Evolutionary conservation across 2,329 filamentous ascomycete species (phyloP).

Genomic region (Chrysoporthe deuterocubensis): DNA sequence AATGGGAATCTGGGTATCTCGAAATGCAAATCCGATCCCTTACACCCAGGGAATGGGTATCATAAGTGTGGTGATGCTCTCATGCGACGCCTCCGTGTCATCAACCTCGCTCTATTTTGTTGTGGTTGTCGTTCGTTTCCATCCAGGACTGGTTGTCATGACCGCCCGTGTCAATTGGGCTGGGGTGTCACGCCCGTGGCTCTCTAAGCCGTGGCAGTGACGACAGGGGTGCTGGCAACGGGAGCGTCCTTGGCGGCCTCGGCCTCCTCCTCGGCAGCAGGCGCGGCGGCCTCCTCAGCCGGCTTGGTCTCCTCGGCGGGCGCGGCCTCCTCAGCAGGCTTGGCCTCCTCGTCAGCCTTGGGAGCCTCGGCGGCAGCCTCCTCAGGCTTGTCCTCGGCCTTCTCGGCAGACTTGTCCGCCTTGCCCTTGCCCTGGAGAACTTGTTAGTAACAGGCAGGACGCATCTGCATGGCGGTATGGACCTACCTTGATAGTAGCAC

Average conservation of each 20-base stretch:
- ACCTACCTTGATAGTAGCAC: constrained; percentile 55
- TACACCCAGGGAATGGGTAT: constrained; percentile 30
- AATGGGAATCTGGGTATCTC: constrained; percentile 58
- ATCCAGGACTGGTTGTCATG: constrained; percentile 29
- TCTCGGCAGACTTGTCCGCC: constrained; percentile 46
- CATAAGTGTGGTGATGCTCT: constrained; percentile 31
- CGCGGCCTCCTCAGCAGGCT: constrained; percentile 38
- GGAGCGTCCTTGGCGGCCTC: constrained; percentile 40
- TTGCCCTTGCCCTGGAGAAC: constrained; percentile 40
- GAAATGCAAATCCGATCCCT: constrained; percentile 60
- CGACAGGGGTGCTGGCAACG: constrained; percentile 48
- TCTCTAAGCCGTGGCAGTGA: constrained; percentile 57
- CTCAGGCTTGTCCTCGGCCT: constrained; percentile 47
- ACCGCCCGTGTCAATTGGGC: constrained; percentile 32
- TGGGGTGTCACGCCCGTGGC: constrained; percentile 14
- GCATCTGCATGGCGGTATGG: not conserved
- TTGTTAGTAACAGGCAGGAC: constrained; percentile 10
- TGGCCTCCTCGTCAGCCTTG: constrained; percentile 36
- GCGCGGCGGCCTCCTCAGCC: constrained; percentile 37
- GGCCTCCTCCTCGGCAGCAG: constrained; percentile 38
- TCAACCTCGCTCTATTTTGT: constrained; percentile 37
- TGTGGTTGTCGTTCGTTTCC: constrained; percentile 30
- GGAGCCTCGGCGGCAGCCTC: constrained; percentile 37
- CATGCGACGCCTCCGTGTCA: constrained; percentile 30
- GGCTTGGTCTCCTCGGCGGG: constrained; percentile 37